phyloP scores from a whole-genome alignment of 2,329 filamentous ascomycete species.

The Ceratocystis ficicola region DNA sequence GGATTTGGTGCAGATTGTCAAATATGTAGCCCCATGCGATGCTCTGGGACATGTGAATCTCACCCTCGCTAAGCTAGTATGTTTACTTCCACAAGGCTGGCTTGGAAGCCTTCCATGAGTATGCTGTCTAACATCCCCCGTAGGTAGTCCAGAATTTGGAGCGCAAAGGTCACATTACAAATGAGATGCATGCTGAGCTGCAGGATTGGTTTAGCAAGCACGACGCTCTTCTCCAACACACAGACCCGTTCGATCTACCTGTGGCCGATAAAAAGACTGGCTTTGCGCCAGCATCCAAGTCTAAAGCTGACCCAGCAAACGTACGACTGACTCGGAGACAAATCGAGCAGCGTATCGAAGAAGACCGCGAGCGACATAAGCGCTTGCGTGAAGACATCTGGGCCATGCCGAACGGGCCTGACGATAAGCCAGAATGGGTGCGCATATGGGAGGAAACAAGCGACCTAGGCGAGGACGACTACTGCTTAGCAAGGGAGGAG shows the following conservation, averaged over 20 bases:
- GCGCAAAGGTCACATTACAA: conserved; percentile 58
- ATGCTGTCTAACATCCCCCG: not conserved
- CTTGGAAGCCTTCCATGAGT: not conserved
- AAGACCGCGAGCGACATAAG: conserved; percentile 92
- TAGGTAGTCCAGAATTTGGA: conserved; percentile 59
- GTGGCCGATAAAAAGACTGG: not conserved
- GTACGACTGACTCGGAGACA: conserved; percentile 61
- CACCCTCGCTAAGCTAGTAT: conserved; percentile 74
- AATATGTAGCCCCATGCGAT: conserved; percentile 78
- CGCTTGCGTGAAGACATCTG: conserved; percentile 82
- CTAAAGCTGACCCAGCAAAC: conserved; percentile 25
- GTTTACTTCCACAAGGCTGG: conserved; percentile 23
- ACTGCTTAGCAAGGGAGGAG: conserved; percentile 64
- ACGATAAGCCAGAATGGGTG: conserved; percentile 56
- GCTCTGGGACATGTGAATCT: conserved; percentile 86
- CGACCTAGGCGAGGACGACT: conserved; percentile 79
- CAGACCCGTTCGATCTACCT: conserved; percentile 12
- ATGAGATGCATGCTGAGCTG: conserved; percentile 64
- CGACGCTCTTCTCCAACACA: conserved; percentile 40
- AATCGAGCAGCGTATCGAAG: conserved; percentile 91
- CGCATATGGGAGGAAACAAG: conserved; percentile 80
- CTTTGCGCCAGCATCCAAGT: conserved; percentile 27
- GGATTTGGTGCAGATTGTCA: conserved; percentile 82
- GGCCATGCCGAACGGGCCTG: conserved; percentile 57
- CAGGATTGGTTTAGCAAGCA: conserved; percentile 72